A percentile compares a stretch with the other conserved stretches of the same genome.
phyloP scores from a whole-genome alignment of 1,284 basidiomycete species.

The Afroboletus lepidellus region DNA sequence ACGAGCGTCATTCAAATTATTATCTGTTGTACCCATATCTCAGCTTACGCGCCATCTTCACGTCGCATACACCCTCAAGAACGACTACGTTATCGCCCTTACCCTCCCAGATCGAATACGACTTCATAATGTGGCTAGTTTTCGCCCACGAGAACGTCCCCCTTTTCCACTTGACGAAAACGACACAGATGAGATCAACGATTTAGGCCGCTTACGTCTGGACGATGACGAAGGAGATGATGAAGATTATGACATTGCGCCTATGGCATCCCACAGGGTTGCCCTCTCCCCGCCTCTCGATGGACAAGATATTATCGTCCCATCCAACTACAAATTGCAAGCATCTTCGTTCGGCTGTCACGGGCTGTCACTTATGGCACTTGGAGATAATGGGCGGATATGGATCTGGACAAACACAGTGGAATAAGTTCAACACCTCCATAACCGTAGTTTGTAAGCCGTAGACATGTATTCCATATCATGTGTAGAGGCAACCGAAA shows the following conservation, averaged over 20 bases:
- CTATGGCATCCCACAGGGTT: constrained; percentile 1
- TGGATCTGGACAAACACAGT: constrained; percentile 29
- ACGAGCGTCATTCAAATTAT: constrained; percentile 61
- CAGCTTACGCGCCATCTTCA: constrained; percentile 40
- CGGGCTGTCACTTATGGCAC: constrained; percentile 41
- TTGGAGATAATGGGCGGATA: constrained; percentile 22
- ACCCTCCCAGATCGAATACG: constrained; percentile 43
- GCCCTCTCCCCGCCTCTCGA: constrained; percentile 23
- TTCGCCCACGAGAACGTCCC: constrained; percentile 38
- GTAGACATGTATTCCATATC: not conserved
- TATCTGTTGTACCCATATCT: constrained; percentile 50
- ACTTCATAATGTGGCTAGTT: constrained; percentile 48
- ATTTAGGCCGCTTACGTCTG: constrained; percentile 21
- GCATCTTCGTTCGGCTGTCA: constrained; percentile 42
- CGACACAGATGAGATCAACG: constrained; percentile 14
- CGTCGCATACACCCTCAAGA: constrained; percentile 42
- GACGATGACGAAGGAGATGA: constrained; percentile 35
- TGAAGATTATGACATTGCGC: constrained; percentile 7
- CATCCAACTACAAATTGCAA: constrained; percentile 23
- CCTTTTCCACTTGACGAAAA: constrained; percentile 22
- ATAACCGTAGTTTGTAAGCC: not conserved
- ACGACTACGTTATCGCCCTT: constrained; percentile 53
- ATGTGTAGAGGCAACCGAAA: not conserved
- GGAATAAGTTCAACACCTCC: constrained; percentile 13
- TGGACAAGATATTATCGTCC: constrained; percentile 22